Evolutionary conservation across 2,329 filamentous ascomycete species (phyloP).

Genomic region (Aciculosporium take): DNA sequence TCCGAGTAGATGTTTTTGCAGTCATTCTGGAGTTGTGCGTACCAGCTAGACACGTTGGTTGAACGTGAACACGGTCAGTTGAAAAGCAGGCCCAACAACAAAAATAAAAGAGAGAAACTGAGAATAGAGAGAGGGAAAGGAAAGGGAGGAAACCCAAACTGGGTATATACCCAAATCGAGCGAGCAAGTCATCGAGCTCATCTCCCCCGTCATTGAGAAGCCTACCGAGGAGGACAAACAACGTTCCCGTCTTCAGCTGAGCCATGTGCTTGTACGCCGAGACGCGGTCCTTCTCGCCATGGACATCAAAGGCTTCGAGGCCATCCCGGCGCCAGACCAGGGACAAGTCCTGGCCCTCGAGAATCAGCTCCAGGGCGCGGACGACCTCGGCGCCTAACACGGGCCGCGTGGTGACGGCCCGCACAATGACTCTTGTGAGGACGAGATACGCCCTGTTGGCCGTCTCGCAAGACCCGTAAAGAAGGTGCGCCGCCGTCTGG

Average conservation of each 20-base stretch:
- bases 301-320: constrained; percentile 4
- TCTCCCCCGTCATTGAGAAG: constrained; percentile 6
- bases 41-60: constrained; percentile 6
- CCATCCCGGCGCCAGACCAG: constrained; percentile 9
- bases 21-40: constrained; percentile 9
- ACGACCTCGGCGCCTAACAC: constrained; percentile 7
- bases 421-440: constrained; percentile 8
- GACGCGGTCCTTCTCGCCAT: constrained; percentile 1
- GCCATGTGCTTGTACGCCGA: constrained; percentile 8
- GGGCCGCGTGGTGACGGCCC: constrained; percentile 6
- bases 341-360: constrained; percentile 9
- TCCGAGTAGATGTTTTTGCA: constrained; percentile 10
- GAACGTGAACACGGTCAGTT: no score
- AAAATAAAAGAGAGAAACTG: no score
- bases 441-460: constrained; percentile 9
- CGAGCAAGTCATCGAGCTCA: constrained; percentile 6
- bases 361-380: constrained; percentile 7
- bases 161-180: constrained; percentile 9
- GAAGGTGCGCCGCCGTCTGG: constrained; percentile 7
- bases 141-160: no score
- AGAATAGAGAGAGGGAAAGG: not conserved
- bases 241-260: constrained; percentile 7
- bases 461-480: constrained; percentile 8
- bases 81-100: no score
- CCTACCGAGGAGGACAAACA: constrained; percentile 8